These are phyloP conservation scores for Citrus australasica DNA, from an alignment of 345 rosid species.

Conservation along the genomic window DNA sequence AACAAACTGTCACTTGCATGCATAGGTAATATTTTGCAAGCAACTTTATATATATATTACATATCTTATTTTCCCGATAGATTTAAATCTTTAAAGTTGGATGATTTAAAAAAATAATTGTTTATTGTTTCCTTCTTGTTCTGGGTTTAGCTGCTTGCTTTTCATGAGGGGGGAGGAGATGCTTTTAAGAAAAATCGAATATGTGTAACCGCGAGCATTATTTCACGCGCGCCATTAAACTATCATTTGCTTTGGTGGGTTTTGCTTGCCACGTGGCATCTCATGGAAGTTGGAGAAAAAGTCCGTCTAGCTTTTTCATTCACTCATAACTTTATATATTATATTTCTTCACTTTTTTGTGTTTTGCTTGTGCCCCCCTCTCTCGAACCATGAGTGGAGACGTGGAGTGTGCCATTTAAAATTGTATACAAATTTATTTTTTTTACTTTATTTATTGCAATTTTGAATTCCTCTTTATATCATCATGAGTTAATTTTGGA, in stretches of 20 bases:
- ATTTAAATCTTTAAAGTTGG: conserved; percentile 10
- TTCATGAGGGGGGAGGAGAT: conserved; percentile 17
- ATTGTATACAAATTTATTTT: no score
- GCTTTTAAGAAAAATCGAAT: conserved; percentile 37
- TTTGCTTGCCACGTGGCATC: conserved; percentile 24
- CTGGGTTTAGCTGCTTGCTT: conserved; percentile 13
- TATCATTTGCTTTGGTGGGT: conserved; percentile 5
- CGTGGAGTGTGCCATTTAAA: no score
- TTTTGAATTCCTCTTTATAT: no score
- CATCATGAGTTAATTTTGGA: no score
- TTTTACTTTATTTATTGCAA: no score
- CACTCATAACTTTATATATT: not conserved
- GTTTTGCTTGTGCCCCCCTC: not conserved
- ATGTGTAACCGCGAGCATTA: conserved; percentile 14
- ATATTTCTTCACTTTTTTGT: not conserved
- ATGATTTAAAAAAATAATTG: conserved; percentile 14
- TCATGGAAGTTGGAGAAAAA: conserved; percentile 24
- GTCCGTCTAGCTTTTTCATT: conserved; percentile 3
- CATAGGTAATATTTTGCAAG: not conserved
- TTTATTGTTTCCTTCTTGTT: not conserved
- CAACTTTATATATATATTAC: not conserved
- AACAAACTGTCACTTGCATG: conserved; percentile 14
- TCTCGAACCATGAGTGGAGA: conserved; percentile 2
- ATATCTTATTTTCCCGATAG: conserved; percentile 7
- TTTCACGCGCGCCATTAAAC: conserved; percentile 31